Conservation (phyloP, 164 flowering plant genomes). For the Liquidambar formosana region DNA sequence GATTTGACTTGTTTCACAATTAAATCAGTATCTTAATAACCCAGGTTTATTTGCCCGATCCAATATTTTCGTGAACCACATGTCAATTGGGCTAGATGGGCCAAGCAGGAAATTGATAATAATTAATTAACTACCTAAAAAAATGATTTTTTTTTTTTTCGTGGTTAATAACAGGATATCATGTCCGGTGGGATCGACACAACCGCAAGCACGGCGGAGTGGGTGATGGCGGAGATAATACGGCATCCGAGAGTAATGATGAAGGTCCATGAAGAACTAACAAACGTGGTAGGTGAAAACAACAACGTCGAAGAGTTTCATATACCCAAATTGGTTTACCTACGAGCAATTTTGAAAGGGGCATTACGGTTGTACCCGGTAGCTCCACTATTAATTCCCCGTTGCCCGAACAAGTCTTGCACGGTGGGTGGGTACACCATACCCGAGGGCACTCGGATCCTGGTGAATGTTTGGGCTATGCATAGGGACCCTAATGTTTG, state of each 20-base stretch:
- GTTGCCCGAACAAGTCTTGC: neutral
- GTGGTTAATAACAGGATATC: conserved; percentile 4
- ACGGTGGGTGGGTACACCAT: conserved; percentile 16
- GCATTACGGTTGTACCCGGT: conserved; percentile 12
- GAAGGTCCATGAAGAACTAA: conserved; percentile 11
- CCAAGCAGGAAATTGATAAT: too few relatives aligned
- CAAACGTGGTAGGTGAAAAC: neutral
- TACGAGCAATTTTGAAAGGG: conserved; percentile 13
- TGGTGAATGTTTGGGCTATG: too few relatives aligned
- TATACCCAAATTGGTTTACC: neutral
- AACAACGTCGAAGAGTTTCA: conserved; percentile 14
- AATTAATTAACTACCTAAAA: too few relatives aligned
- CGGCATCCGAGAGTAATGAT: neutral
- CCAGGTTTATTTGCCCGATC: too few relatives aligned
- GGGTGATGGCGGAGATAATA: conserved; percentile 18
- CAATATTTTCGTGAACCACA: too few relatives aligned
- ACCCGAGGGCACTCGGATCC: neutral
- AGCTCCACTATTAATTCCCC: conserved; percentile 1
- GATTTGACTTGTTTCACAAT: too few relatives aligned
- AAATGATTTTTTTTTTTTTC: too few relatives aligned
- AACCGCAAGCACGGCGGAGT: conserved; percentile 7
- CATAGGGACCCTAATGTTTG: too few relatives aligned
- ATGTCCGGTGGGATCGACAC: conserved; percentile 14
- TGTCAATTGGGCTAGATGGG: too few relatives aligned
- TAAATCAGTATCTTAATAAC: too few relatives aligned